Conservation (phyloP, 2,329 filamentous ascomycete species). For the Lachnum nothofagi region DNA sequence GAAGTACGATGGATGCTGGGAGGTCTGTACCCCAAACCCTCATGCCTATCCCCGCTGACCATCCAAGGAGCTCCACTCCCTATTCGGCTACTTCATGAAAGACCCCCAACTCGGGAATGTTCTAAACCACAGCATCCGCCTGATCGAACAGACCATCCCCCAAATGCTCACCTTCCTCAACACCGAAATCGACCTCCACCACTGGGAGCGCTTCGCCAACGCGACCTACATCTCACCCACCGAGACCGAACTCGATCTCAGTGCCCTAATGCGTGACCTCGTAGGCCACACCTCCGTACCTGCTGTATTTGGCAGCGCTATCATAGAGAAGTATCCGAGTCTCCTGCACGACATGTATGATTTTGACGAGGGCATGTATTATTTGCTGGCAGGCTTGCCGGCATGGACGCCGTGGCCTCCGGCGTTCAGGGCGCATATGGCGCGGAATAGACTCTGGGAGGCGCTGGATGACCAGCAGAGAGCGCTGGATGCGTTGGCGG, state of each 20-base stretch:
- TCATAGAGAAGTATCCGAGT: constrained; percentile 46
- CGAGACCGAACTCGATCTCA: constrained; percentile 48
- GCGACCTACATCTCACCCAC: constrained; percentile 39
- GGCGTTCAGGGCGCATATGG: constrained; percentile 43
- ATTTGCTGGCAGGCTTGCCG: constrained; percentile 50
- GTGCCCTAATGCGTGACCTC: constrained; percentile 51
- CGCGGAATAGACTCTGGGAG: constrained; percentile 38
- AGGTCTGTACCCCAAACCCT: constrained; percentile 16
- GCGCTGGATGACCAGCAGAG: constrained; percentile 39
- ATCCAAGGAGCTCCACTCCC: constrained; percentile 31
- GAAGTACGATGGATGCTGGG: constrained; percentile 24
- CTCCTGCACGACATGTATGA: constrained; percentile 51
- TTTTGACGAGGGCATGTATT: constrained; percentile 49
- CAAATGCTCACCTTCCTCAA: constrained; percentile 55
- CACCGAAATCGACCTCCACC: constrained; percentile 55
- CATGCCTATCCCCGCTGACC: constrained; percentile 38
- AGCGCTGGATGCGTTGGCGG: constrained; percentile 39
- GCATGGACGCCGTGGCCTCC: constrained; percentile 50
- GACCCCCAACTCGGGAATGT: constrained; percentile 43
- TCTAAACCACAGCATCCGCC: constrained; percentile 34
- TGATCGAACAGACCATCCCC: constrained; percentile 42
- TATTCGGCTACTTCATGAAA: constrained; percentile 38
- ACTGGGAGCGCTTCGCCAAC: constrained; percentile 54
- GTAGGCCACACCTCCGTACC: constrained; percentile 47
- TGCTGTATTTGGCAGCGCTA: constrained; percentile 48